A percentile compares a stretch with the other conserved stretches of the same genome.
phyloP scores from a whole-genome alignment of 805 yeast genomes.

The Suhomyces canberraensis region DNA sequence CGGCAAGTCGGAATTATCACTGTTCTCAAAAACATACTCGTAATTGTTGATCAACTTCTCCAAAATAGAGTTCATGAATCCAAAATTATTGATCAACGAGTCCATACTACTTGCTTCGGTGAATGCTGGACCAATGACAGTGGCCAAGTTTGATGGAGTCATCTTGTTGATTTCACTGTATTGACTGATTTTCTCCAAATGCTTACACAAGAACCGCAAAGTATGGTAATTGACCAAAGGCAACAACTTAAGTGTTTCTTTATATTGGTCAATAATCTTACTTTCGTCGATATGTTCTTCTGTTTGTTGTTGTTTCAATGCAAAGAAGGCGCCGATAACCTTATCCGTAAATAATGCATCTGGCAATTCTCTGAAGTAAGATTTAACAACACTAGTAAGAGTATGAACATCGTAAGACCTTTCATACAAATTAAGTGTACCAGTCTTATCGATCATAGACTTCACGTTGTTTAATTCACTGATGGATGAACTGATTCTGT shows the following conservation, averaged over 20 bases:
- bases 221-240: constrained; percentile 69
- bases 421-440: constrained; percentile 50
- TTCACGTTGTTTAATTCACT: constrained; percentile 44
- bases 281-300: constrained; percentile 15
- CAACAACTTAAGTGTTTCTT: constrained; percentile 37
- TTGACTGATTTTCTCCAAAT: constrained; percentile 64
- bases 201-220: constrained; percentile 63
- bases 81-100: constrained; percentile 46
- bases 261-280: constrained; percentile 17
- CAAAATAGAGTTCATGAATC: constrained; percentile 51
- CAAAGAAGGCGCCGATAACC: constrained; percentile 57
- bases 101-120: constrained; percentile 54
- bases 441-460: constrained; percentile 43
- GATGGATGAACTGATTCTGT: constrained; percentile 62
- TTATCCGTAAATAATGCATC: constrained; percentile 73
- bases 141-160: constrained; percentile 87
- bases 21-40: constrained; percentile 33
- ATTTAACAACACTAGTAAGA: constrained; percentile 82
- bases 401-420: constrained; percentile 72
- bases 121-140: constrained; percentile 71
- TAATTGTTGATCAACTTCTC: constrained; percentile 48
- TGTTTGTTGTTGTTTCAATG: constrained; percentile 22
- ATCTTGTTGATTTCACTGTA: constrained; percentile 72
- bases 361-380: constrained; percentile 80
- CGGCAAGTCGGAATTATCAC: constrained; percentile 2